Conservation (phyloP, 169 alveolate genomes). For the Plasmodium malariae region DNA sequence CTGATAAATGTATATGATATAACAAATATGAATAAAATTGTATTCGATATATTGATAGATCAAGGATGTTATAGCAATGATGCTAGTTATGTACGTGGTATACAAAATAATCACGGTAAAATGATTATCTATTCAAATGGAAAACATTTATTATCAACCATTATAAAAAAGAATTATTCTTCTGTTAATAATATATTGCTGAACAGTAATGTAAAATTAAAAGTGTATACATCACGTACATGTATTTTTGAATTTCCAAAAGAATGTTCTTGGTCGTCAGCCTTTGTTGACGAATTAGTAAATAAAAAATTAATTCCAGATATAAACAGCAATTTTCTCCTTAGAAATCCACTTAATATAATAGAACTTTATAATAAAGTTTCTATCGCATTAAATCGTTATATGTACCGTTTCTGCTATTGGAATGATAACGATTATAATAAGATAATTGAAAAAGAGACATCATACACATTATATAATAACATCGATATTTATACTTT, state of each 20-base stretch:
- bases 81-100: background rate
- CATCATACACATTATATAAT: constrained; percentile 28
- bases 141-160: constrained; percentile 62
- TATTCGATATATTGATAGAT: constrained; percentile 69
- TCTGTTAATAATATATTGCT: constrained; percentile 7
- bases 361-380: constrained; percentile 74
- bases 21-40: constrained; percentile 74
- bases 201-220: constrained; percentile 35
- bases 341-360: constrained; percentile 61
- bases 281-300: constrained; percentile 74
- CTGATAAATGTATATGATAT: constrained; percentile 67
- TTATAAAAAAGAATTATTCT: constrained; percentile 35
- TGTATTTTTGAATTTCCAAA: constrained; percentile 72
- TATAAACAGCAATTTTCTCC: constrained; percentile 38
- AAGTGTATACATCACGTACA: constrained; percentile 70
- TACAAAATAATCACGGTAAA: constrained; percentile 42
- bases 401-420: constrained; percentile 69
- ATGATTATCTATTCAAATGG: constrained; percentile 75
- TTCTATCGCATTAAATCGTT: constrained; percentile 66
- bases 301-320: constrained; percentile 70
- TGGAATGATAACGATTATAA: constrained; percentile 62
- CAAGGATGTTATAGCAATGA: constrained; percentile 73
- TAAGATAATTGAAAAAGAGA: constrained; percentile 43
- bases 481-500: constrained; percentile 61
- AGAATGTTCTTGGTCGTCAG: constrained; percentile 67